Evolutionary conservation across 2,329 filamentous ascomycete genomes (phyloP), one percentile per base, ranked within the genome.

Genomic region (Paraconiothyrium sp.): DNA sequence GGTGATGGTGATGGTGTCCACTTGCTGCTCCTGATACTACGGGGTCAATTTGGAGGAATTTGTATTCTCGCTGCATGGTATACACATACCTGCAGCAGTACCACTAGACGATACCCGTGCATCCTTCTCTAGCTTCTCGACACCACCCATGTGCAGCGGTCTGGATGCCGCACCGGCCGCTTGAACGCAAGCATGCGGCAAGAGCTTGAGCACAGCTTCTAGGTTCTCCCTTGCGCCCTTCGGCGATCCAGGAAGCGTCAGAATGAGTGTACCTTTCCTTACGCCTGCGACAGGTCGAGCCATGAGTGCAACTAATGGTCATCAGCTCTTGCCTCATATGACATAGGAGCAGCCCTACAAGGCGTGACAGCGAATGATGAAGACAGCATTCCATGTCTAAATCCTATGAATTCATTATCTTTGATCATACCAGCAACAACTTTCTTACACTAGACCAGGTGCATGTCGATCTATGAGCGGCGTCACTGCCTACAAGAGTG

Each of bases 201-300:
- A 81, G n/a, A 94, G 88, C 75, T 93, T 96, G 64, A 99, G 82
- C 7, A 99, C 84, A 1, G 94, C 90, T 73, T 95, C 89, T 0
- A 99, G 85, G 73, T 98, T 99, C 81, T 99, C 95, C 72, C 89
- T 92, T 9, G 95, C 95, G 1, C 94, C 95, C 77, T 98, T 98
- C 0, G 95, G 95, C 0, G 94, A 98, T 1, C 95, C 95, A 0
- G 95, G 95, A 3, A 99, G 83, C 0, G 95, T 99, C 64, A 97
- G 81, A 27, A 99, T 91, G 56, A 99, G 79, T 0, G 92, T 90
- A 62, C 88, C 89, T 64, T 94, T 90, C 35, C 95, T 86, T 2
- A 97, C 89, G 3, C 95, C 95, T 24, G 95, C 95, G 13, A 96
- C 92, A 4, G 95, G 95, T 49, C 95, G 88, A 55, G 95, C 92